Evolutionary conservation across 345 rosid genomes (phyloP).

Genomic region (Cochlearia excelsa): DNA sequence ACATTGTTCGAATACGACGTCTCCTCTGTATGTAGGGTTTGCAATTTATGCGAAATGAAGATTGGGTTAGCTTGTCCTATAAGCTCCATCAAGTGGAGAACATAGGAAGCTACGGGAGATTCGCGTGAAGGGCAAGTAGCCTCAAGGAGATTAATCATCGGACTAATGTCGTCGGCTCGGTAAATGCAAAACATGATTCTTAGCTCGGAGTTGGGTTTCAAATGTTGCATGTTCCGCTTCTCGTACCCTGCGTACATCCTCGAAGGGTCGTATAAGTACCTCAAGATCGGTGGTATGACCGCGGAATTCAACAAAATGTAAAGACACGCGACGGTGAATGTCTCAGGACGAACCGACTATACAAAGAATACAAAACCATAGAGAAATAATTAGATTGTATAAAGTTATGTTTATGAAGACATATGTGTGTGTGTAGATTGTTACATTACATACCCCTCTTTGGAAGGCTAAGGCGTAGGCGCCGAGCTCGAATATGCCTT

Average conservation of each 20-base stretch:
- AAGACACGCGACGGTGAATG: conserved; percentile 33
- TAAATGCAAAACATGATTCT: conserved; percentile 51
- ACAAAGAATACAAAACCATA: conserved; percentile 26
- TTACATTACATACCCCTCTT: conserved; percentile 33
- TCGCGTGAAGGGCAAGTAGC: conserved; percentile 37
- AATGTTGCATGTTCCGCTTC: conserved; percentile 40
- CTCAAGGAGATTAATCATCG: conserved; percentile 39
- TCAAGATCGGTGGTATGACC: conserved; percentile 44
- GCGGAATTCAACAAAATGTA: conserved; percentile 22
- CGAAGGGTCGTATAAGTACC: conserved; percentile 46
- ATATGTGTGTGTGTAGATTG: neutral
- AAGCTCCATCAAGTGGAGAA: conserved; percentile 52
- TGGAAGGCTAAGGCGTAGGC: conserved; percentile 24
- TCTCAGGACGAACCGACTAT: conserved; percentile 33
- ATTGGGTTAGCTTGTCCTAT: conserved; percentile 47
- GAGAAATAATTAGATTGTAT: neutral
- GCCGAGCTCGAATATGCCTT: conserved; percentile 49
- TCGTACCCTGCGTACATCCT: conserved; percentile 50
- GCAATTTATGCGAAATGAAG: conserved; percentile 47
- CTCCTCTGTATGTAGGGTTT: conserved; percentile 12
- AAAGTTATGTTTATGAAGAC: neutral
- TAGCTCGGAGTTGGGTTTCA: conserved; percentile 35
- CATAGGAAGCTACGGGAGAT: conserved; percentile 40
- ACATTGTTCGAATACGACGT: conserved; percentile 42
- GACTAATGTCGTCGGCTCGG: conserved; percentile 39